phyloP scores from a whole-genome alignment of 495 filamentous ascomycete genomes.

The Lindgomyces ingoldianus region DNA sequence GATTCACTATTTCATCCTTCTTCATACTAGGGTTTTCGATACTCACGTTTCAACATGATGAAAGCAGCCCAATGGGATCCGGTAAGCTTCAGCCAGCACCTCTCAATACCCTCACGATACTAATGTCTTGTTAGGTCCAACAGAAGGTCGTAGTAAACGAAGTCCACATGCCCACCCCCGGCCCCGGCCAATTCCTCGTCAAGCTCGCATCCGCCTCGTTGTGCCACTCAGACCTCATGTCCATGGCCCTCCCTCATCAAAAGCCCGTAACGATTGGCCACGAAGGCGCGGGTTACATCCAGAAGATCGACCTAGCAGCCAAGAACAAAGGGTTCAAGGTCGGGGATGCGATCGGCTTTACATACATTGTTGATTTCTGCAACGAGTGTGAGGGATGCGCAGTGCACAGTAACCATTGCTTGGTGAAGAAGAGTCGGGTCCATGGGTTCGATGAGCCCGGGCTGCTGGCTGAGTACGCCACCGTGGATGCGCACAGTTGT shows the following conservation, averaged over 20 bases:
- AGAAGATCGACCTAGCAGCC: conserved; percentile 21
- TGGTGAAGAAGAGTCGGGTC: conserved; percentile 32
- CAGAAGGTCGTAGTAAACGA: conserved; percentile 34
- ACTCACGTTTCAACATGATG: conserved; percentile 9
- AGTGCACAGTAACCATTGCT: conserved; percentile 44
- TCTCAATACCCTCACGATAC: neutral
- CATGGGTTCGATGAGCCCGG: conserved; percentile 39
- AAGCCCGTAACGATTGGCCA: conserved; percentile 39
- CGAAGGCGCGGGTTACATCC: conserved; percentile 36
- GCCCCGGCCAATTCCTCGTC: conserved; percentile 36
- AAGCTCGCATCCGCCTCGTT: conserved; percentile 38
- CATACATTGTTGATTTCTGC: conserved; percentile 34
- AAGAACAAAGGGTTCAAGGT: conserved; percentile 40
- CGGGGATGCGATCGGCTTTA: conserved; percentile 37
- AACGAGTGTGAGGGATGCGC: conserved; percentile 36
- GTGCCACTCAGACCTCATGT: conserved; percentile 40
- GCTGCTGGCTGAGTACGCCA: conserved; percentile 36
- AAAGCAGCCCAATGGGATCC: conserved; percentile 34
- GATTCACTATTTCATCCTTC: neutral
- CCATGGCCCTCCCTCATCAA: conserved; percentile 33
- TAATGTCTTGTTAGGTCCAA: conserved; percentile 1
- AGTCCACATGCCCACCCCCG: conserved; percentile 30
- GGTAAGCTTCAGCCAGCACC: neutral
- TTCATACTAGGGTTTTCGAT: neutral
- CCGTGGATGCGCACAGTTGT: conserved; percentile 33